Evolutionary conservation across 2,329 filamentous ascomycete species (phyloP), one percentile per base, ranked within the genome.

Genomic region (Dryadomyces sulphureus): DNA sequence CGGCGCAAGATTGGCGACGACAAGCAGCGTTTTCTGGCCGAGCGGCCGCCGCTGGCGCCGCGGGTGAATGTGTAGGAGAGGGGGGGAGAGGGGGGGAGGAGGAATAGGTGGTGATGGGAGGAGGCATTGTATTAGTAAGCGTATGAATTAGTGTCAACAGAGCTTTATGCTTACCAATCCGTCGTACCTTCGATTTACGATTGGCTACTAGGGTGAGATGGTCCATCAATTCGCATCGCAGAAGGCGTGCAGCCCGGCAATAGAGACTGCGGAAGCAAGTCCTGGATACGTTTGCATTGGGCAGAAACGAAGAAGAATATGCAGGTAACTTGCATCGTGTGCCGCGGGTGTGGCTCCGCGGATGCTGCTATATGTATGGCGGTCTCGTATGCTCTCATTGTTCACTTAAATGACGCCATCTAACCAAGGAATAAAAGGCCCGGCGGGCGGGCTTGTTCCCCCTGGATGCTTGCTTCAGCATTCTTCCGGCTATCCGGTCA

Each of bases 1-100:
- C 82, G 82, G 61, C 78, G 79, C 56, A 96, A 94, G 66, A 78
- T 96, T 51, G 79, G 77, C 7, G 87, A 92, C 55, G 92, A 96
- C 60, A 76, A 84, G 61, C 67, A 67, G 47, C 68, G 84, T 35
- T 92, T 84, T 7, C 67, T 36, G 1, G 30, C 73, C 19, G 75
- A 79, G 49, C 64, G 70, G 20, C 62, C 58, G 57, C 70, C 72
- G n/a, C 53, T 76, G 43, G 68, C 66, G 4, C 57, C 59, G 43
- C 62, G 62, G 51, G 55, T 66, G 45, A 73, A 70, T 41, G 16
- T 43, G 41, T 42, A 19, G 35, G 11, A 38, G 6, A 19, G 4
- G 35, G n/a, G 9, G 7, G 20, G n/a, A 38, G n/a, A 7, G 35
- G 14, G 35, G 7, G 6, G 34, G 34, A 17, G 34, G 7, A 5